These are phyloP conservation scores for Lithohypha guttulata DNA, from an alignment of 2,329 filamentous ascomycete genomes.

Conservation along the genomic window DNA sequence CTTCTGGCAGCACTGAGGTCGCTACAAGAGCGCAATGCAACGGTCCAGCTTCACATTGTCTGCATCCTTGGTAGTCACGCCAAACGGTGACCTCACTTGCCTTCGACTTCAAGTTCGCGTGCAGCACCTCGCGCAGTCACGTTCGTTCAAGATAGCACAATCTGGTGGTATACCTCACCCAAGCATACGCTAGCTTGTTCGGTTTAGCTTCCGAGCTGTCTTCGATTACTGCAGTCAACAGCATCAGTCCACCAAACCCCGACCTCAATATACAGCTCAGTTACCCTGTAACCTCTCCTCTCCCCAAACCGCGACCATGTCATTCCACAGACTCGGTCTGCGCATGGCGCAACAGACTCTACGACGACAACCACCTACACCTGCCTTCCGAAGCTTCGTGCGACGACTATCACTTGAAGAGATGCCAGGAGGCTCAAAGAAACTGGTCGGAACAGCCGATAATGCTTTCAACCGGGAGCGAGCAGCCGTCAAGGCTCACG, in stretches of 20 bases:
- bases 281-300: constrained; percentile 19
- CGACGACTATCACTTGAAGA: constrained; percentile 39
- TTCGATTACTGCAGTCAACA: constrained; percentile 3
- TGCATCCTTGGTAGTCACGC: no score
- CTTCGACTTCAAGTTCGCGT: no score
- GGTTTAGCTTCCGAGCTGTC: constrained; percentile 5
- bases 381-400: constrained; percentile 42
- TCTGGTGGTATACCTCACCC: neutral
- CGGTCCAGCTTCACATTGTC: no score
- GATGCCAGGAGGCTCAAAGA: constrained; percentile 21
- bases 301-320: constrained; percentile 41
- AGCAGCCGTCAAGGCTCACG: constrained; percentile 81
- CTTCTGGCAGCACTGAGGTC: no score
- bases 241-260: constrained; percentile 4
- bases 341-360: constrained; percentile 53
- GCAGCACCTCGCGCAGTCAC: constrained; percentile 2
- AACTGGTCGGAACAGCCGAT: constrained; percentile 55
- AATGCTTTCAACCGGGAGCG: constrained; percentile 93
- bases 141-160: neutral
- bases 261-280: neutral
- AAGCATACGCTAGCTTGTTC: no score
- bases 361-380: constrained; percentile 33
- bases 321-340: constrained; percentile 51
- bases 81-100: no score
- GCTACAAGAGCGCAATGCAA: no score